A percentile compares a stretch with the other conserved stretches of the same genome.
Evolutionary conservation across 2,329 filamentous ascomycete genomes (phyloP).

Genomic region (Colletotrichum somersetense): DNA sequence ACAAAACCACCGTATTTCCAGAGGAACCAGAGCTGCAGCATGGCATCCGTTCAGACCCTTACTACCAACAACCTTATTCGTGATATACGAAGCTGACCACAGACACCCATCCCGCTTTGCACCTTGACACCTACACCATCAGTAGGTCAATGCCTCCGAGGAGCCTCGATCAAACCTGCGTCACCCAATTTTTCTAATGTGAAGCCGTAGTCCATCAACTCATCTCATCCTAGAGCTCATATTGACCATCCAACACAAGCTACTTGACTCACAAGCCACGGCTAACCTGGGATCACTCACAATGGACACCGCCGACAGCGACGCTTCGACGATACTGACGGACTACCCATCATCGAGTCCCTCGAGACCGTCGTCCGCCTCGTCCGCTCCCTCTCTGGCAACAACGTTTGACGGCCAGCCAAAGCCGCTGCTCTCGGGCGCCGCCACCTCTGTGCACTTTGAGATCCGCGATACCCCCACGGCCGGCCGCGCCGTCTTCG

Average conservation of each 20-base stretch:
- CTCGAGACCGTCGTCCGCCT: conserved; percentile 32
- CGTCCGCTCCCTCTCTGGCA: conserved; percentile 21
- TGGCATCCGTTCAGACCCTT: conserved; percentile 6
- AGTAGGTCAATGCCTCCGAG: conserved; percentile 5
- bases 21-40: conserved; percentile 13
- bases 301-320: conserved; percentile 17
- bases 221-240: background rate
- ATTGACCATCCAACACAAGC: background rate
- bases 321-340: conserved; percentile 26
- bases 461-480: conserved; percentile 35
- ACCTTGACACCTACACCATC: conserved; percentile 15
- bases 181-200: background rate
- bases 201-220: background rate
- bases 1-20: conserved; percentile 3
- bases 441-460: conserved; percentile 28
- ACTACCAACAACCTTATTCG: conserved; percentile 1
- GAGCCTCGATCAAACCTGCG: conserved; percentile 1
- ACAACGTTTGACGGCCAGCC: background rate
- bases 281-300: conserved; percentile 14
- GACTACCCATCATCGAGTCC: conserved; percentile 47
- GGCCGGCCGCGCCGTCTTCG: conserved; percentile 38
- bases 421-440: conserved; percentile 12
- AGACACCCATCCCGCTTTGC: background rate
- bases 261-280: background rate
- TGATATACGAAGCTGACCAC: conserved; percentile 24